Evolutionary conservation across 306 rosid species (phyloP), one percentile per base, ranked within the genome.

Genomic region (Prunus dulcis): DNA sequence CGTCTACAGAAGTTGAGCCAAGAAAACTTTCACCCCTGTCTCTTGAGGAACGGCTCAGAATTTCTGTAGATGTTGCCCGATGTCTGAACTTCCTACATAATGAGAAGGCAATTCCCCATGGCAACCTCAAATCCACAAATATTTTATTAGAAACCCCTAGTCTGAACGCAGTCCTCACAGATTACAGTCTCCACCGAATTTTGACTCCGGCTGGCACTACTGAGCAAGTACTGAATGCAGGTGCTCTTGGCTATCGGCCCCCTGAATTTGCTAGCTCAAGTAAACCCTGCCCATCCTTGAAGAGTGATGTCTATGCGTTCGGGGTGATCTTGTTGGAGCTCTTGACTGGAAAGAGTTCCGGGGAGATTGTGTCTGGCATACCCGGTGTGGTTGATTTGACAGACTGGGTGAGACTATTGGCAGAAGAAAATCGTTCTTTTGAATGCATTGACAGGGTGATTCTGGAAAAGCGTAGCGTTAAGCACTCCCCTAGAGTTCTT

Each of bases 31-130:
- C 77, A 30, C 87, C 89, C 10, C 73, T 92, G 82, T 82, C 89
- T 55, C 83, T 88, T 46, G 83, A 73, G 30, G 88, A 86, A 65
- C 79, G 96, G 80, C 81, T 84, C 3, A 81, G 79, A 75, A 86
- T 88, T 74, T 93, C 91, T 5, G 60, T 83, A 64, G 89, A 89
- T 22, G 84, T 88, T 19, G 92, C 88, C 3, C 81, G 72, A 27
- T 88, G 97, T 82, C 83, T 87, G 70, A 72, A 86, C 76, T 92
- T 76, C 88, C 80, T 92, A 17, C 96, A 90, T 12, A 82, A 85
- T 4, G 96, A 88, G 86, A 92, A 88, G 85, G 82, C 93, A 55
- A 92, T 92, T 79, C 97, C 93, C 18, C 96, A 90, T 67, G 97
- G 97, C 68, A 92, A 92, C 82, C 89, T 92, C 72, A 90, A 90